phyloP scores from a whole-genome alignment of 345 rosid species.

The Eucalyptus erythrocorys region DNA sequence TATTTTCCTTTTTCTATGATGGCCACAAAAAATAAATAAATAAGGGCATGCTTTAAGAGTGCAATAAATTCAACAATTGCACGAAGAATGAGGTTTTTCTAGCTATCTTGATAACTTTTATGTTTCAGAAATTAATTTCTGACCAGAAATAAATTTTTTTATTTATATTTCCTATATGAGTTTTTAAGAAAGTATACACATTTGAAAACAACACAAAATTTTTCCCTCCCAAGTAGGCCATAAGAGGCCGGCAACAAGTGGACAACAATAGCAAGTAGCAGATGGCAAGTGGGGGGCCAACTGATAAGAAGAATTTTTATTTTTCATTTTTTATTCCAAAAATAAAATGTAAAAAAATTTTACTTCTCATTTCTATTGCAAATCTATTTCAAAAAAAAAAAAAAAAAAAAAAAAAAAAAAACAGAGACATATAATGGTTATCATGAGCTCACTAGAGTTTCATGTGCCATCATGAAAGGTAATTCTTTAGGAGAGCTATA shows the following conservation, averaged over 20 bases:
- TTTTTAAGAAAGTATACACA: rapidly evolving
- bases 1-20: neutral
- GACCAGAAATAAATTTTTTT: rapidly evolving
- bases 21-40: neutral
- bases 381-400: rapidly evolving
- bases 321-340: rapidly evolving
- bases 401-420: rapidly evolving
- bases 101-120: neutral
- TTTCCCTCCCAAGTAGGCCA: no score
- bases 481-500: neutral
- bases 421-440: rapidly evolving
- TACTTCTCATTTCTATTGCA: no score
- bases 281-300: rapidly evolving
- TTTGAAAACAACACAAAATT: no score
- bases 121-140: no score
- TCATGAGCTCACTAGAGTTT: neutral
- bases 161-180: neutral
- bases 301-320: no score
- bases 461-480: neutral
- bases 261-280: rapidly evolving
- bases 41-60: neutral
- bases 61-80: neutral
- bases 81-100: neutral
- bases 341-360: rapidly evolving
- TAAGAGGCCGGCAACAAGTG: no score